These are phyloP conservation scores for Sugiyamaella sp. DNA, from an alignment of 1,139 yeast species.

Conservation along the genomic window DNA sequence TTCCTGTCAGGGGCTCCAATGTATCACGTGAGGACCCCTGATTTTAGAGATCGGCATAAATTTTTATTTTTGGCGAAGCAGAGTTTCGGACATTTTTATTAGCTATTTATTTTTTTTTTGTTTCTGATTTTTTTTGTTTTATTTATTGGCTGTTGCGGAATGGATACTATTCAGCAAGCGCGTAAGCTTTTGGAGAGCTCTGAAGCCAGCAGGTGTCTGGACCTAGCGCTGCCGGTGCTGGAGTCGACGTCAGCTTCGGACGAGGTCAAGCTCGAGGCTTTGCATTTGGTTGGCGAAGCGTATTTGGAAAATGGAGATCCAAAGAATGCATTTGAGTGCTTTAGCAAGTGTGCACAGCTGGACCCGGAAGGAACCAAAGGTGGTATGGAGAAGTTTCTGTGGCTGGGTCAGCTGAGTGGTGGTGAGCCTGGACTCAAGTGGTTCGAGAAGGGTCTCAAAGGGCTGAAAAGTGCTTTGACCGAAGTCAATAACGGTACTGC, in stretches of 20 bases:
- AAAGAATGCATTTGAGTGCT: conserved; percentile 70
- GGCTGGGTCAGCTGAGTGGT: conserved; percentile 89
- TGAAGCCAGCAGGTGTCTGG: conserved; percentile 19
- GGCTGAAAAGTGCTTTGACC: conserved; percentile 46
- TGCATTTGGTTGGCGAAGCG: conserved; percentile 69
- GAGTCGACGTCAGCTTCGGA: background rate
- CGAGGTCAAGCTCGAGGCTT: conserved; percentile 32
- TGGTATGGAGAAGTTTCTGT: conserved; percentile 75
- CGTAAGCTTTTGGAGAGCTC: conserved; percentile 19
- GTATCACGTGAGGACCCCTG: conserved; percentile 12
- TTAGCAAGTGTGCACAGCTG: conserved; percentile 63
- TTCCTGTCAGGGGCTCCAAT: too few relatives aligned
- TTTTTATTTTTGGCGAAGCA: background rate
- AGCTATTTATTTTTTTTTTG: conserved; percentile 5
- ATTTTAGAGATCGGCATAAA: conserved; percentile 4
- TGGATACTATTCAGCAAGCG: conserved; percentile 17
- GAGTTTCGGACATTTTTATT: background rate
- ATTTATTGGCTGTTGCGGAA: too few relatives aligned
- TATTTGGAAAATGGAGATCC: conserved; percentile 77
- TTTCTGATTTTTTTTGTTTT: background rate
- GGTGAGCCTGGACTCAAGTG: conserved; percentile 73
- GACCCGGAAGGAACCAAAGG: conserved; percentile 71
- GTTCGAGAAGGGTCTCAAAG: conserved; percentile 64
- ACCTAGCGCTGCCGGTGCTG: conserved; percentile 16
- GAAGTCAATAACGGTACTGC: conserved; percentile 41